phyloP scores from a whole-genome alignment of 345 rosid species.

The Corymbia maculata region DNA sequence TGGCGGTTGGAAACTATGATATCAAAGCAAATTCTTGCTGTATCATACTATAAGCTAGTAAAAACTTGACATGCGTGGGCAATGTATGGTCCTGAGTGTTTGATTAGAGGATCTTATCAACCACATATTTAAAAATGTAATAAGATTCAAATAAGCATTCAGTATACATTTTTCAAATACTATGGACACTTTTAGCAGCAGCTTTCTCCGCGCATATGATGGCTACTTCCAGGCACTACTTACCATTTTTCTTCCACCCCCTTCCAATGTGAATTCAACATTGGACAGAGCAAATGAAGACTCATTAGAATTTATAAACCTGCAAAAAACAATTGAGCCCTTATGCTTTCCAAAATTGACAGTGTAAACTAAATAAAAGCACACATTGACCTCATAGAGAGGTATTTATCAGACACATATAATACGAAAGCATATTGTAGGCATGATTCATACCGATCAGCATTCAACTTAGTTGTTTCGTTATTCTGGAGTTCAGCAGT shows the following conservation, averaged over 20 bases:
- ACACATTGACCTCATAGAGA: neutral
- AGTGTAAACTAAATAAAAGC: neutral
- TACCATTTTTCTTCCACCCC: conserved; percentile 60
- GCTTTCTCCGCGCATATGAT: neutral
- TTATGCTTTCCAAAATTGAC: neutral
- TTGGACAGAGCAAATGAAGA: conserved; percentile 62
- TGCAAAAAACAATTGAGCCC: conserved; percentile 14
- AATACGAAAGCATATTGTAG: neutral
- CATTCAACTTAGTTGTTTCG: conserved; percentile 21
- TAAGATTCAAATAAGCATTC: neutral
- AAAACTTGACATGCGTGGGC: neutral
- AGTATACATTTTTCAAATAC: neutral
- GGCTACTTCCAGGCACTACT: conserved; percentile 16
- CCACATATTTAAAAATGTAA: neutral
- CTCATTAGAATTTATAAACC: conserved; percentile 34
- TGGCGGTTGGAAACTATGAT: neutral
- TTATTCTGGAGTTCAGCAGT: conserved; percentile 32
- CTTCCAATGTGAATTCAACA: conserved; percentile 49
- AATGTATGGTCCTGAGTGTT: neutral
- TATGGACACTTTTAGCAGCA: neutral
- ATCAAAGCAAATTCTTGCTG: neutral
- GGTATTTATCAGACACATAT: neutral
- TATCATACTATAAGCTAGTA: neutral
- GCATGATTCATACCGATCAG: conserved; percentile 20
- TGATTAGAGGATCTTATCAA: neutral